Percentiles rank a stretch among this genome's conserved stretches.
These are phyloP conservation scores for Malus fusca DNA, from an alignment of 306 rosid genomes.

Conservation along the genomic window DNA sequence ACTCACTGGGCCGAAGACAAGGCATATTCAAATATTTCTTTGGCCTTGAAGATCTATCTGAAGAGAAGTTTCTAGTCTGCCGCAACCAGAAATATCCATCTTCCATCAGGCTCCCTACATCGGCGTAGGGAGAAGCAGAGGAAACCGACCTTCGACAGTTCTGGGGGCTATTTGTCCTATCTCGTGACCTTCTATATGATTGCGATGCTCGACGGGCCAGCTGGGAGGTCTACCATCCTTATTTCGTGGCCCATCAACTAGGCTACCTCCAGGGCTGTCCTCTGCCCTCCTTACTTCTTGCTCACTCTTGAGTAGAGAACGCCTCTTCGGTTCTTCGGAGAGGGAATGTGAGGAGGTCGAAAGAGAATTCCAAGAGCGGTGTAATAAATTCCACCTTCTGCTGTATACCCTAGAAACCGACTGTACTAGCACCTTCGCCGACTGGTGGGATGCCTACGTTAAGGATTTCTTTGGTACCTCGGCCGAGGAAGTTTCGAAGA, in stretches of 20 bases:
- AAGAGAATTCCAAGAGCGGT: accelerated
- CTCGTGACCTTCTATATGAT: accelerated
- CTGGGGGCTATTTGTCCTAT: accelerated
- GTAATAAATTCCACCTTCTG: accelerated
- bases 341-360: accelerated
- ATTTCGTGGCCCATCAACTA: accelerated
- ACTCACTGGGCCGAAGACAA: too few relatives aligned
- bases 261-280: accelerated
- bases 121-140: too few relatives aligned
- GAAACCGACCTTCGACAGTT: too few relatives aligned
- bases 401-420: accelerated
- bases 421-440: accelerated
- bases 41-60: too few relatives aligned
- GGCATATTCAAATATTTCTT: too few relatives aligned
- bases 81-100: too few relatives aligned
- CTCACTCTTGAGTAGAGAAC: too few relatives aligned
- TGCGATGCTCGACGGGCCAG: accelerated
- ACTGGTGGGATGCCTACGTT: too few relatives aligned
- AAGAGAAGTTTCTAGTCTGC: too few relatives aligned
- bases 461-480: too few relatives aligned
- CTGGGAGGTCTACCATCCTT: accelerated
- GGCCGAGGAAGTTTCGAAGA: accelerated
- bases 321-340: accelerated
- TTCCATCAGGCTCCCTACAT: too few relatives aligned
- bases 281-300: accelerated